A percentile compares a stretch with the other conserved stretches of the same genome.
Evolutionary conservation across 352 stramenopile genomes (phyloP).

Genomic region (Aphanomyces euteiches): DNA sequence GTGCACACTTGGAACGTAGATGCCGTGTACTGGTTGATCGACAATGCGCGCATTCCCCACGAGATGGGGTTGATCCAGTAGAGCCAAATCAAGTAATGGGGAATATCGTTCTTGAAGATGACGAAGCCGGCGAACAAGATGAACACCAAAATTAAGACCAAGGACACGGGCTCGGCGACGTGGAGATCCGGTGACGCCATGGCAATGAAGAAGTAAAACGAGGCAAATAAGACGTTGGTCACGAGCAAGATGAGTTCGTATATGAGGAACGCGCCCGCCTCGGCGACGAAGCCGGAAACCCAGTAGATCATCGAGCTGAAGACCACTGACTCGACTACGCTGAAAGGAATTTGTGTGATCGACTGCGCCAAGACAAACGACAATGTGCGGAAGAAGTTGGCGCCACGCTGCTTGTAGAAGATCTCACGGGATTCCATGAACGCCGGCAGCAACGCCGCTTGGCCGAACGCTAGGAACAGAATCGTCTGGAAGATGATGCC

Average conservation of each 20-base stretch:
- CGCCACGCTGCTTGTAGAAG: not conserved
- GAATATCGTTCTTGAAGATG: not conserved
- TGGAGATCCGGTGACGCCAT: not conserved
- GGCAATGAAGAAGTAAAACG: not conserved
- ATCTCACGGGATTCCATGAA: not conserved
- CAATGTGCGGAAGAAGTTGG: not conserved
- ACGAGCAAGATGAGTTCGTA: not conserved
- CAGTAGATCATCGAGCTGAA: not conserved
- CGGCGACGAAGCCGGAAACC: constrained; percentile 39
- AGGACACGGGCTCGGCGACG: not conserved
- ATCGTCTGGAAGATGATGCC: not conserved
- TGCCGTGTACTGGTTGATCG: not conserved
- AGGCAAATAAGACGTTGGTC: not conserved
- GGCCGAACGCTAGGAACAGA: too few relatives aligned
- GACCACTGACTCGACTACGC: constrained; percentile 49
- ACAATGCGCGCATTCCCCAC: not conserved
- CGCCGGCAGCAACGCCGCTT: too few relatives aligned
- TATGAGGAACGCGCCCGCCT: not conserved
- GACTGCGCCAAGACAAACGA: not conserved
- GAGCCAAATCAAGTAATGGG: not conserved
- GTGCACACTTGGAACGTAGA: constrained; percentile 1
- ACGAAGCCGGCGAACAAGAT: constrained; percentile 22
- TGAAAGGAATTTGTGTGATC: not conserved
- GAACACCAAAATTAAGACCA: not conserved
- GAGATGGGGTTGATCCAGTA: not conserved